These are phyloP conservation scores for Botryotinia calthae DNA, from an alignment of 2,329 filamentous ascomycete species.

Conservation along the genomic window DNA sequence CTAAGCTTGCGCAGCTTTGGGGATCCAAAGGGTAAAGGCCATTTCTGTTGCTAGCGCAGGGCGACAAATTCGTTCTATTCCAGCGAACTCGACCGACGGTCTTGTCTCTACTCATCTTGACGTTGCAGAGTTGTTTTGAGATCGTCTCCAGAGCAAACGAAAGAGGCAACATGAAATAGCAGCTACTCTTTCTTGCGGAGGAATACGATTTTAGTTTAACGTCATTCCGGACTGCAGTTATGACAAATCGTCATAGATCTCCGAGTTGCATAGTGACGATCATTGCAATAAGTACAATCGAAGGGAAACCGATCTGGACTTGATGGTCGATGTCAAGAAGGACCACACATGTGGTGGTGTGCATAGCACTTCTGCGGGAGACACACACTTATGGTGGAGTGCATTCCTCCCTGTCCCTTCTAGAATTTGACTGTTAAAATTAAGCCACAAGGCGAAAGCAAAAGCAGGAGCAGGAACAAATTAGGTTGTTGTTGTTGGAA, in stretches of 20 bases:
- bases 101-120: background rate
- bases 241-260: background rate
- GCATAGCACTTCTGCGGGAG: background rate
- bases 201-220: background rate
- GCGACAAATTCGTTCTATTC: background rate
- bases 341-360: background rate
- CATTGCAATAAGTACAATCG: background rate
- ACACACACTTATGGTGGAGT: background rate
- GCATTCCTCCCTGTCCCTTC: background rate
- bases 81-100: background rate
- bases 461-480: background rate
- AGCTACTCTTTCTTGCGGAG: too few species aligned
- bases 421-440: background rate
- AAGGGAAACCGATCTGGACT: too few species aligned
- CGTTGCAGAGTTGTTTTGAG: background rate
- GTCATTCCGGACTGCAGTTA: background rate
- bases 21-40: background rate
- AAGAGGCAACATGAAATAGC: background rate
- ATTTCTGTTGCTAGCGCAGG: background rate
- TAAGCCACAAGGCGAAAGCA: background rate
- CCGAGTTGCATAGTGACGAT: background rate
- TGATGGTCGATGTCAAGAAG: background rate
- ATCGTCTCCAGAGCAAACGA: background rate
- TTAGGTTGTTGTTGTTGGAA: background rate
- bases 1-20: constrained; percentile 31